Evolutionary conservation across 352 stramenopile species (phyloP), one percentile per base, ranked within the genome.

Genomic region (Stramenopiles sp.): DNA sequence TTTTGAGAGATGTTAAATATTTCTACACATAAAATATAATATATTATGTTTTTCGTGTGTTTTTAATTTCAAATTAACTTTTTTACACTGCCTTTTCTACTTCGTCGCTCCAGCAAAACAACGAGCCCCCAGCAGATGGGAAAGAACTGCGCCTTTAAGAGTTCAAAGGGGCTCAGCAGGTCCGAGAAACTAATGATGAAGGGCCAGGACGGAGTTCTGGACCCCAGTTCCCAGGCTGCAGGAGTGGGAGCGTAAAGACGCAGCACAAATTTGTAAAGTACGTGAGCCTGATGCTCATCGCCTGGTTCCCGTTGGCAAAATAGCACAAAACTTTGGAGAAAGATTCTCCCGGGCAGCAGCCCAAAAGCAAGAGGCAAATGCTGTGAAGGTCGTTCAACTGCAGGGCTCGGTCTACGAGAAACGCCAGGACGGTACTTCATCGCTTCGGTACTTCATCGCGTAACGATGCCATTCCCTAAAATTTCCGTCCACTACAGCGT

Each of bases 181-280:
- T n/a, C n/a, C n/a, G n/a, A n/a, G 68, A 78, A 78, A 32, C 36
- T 32, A 37, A 77, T 32, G 1, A 49, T 78, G 34, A 74, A 78
- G 77, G 1, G 75, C 71, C 73, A 78, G 34, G 73, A 49, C 32
- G 34, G 30, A 36, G 37, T 78, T 78, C 35, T 78, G 75, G 73
- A 78, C 78, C 30, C 75, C 75, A n/a, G 75, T 78, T 68, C 78
- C 75, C 34, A 78, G 71, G 1, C 73, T 74, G 30, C 34, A 78
- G 34, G 3, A 18, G 12, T 12, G 75, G 75, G 73, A 78, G 37
- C n/a, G 36, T 74, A 18, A 73, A 73, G 35, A 78, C 77, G 33
- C 34, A 32, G 4, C 77, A 35, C 34, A 73, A 0, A 36, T 36
- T 77, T 73, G 18, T 68, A 3, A 32, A 34, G 18, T 78, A 73